Evolutionary conservation across 2,329 filamentous ascomycete species (phyloP).

Genomic region (Aureobasidium uvarum): DNA sequence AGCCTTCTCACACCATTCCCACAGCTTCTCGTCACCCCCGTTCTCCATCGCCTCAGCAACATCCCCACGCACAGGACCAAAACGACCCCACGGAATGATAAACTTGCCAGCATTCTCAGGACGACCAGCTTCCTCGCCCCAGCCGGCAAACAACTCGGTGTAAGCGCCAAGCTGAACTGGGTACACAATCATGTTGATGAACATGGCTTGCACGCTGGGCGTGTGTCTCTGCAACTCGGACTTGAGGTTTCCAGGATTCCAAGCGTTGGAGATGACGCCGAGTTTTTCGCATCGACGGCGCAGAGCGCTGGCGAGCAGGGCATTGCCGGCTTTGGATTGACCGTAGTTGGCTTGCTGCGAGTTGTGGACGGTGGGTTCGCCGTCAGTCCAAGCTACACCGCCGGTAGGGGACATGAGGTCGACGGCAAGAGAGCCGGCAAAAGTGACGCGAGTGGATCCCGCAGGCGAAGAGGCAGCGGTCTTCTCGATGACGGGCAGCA

Average conservation of each 20-base stretch:
- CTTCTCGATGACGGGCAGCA: conserved; percentile 35
- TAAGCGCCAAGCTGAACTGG: conserved; percentile 36
- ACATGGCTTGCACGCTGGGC: conserved; percentile 11
- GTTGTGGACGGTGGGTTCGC: conserved; percentile 28
- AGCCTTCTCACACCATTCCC: conserved; percentile 45
- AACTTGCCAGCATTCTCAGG: conserved; percentile 35
- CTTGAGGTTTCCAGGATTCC: conserved; percentile 38
- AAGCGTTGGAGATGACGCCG: conserved; percentile 34
- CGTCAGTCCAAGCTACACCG: conserved; percentile 31
- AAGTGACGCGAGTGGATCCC: conserved; percentile 36
- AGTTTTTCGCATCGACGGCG: conserved; percentile 28
- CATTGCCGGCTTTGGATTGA: conserved; percentile 35
- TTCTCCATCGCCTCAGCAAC: conserved; percentile 29
- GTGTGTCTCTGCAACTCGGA: conserved; percentile 36
- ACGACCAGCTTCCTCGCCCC: conserved; percentile 32
- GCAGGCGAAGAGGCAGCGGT: conserved; percentile 32
- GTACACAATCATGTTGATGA: conserved; percentile 30
- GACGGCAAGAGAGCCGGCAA: conserved; percentile 35
- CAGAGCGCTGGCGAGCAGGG: conserved; percentile 31
- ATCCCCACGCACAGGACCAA: conserved; percentile 35
- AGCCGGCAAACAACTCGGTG: conserved; percentile 38
- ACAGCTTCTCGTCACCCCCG: conserved; percentile 38
- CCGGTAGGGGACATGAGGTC: conserved; percentile 30
- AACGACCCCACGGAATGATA: conserved; percentile 33
- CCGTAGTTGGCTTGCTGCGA: conserved; percentile 33